Percentiles rank a stretch among this genome's conserved stretches.
These are phyloP conservation scores for Boletus subluridellus DNA, from an alignment of 1,284 basidiomycete species.

Conservation along the genomic window DNA sequence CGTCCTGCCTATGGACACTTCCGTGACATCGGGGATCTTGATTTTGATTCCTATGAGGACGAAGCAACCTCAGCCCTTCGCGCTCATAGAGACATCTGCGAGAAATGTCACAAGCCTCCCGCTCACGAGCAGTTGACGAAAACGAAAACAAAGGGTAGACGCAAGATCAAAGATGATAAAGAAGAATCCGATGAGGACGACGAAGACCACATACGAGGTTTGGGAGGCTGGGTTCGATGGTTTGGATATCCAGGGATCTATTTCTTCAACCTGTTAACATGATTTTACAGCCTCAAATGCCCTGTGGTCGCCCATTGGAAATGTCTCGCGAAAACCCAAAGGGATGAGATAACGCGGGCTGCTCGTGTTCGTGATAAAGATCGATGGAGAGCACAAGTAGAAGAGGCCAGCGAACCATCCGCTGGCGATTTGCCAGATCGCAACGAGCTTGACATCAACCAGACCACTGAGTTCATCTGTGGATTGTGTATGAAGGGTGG, in stretches of 20 bases:
- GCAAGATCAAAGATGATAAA: slow-evolving; percentile 42
- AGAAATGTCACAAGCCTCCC: slow-evolving; percentile 63
- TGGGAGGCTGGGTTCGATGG: slow-evolving; percentile 88
- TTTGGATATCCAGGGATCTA: slow-evolving; percentile 33
- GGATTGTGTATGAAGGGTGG: slow-evolving; percentile 71
- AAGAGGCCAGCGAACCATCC: slow-evolving; percentile 13
- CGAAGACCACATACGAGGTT: slow-evolving; percentile 48
- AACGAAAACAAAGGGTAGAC: slow-evolving; percentile 43
- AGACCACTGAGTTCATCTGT: slow-evolving; percentile 78
- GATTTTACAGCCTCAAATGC: slow-evolving; percentile 60
- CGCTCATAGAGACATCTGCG: slow-evolving; percentile 61
- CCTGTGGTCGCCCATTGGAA: slow-evolving; percentile 76
- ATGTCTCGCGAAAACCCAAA: slow-evolving; percentile 65
- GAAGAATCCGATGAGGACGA: slow-evolving; percentile 45
- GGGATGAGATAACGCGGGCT: slow-evolving; percentile 69
- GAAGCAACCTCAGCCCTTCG: slow-evolving; percentile 54
- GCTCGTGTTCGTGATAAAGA: slow-evolving; percentile 50
- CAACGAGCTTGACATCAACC: slow-evolving; percentile 46
- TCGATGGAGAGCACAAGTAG: slow-evolving; percentile 36
- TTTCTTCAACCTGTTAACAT: slow-evolving; percentile 11
- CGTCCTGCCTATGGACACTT: slow-evolving; percentile 67
- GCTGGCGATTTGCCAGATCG: slow-evolving; percentile 28
- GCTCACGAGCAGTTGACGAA: slow-evolving; percentile 52
- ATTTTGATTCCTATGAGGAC: slow-evolving; percentile 55
- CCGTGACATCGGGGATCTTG: slow-evolving; percentile 54